Percentiles rank a stretch among this genome's conserved stretches.
These are phyloP conservation scores for Akanthomyces lecanii DNA, from an alignment of 2,329 filamentous ascomycete species.

Conservation along the genomic window DNA sequence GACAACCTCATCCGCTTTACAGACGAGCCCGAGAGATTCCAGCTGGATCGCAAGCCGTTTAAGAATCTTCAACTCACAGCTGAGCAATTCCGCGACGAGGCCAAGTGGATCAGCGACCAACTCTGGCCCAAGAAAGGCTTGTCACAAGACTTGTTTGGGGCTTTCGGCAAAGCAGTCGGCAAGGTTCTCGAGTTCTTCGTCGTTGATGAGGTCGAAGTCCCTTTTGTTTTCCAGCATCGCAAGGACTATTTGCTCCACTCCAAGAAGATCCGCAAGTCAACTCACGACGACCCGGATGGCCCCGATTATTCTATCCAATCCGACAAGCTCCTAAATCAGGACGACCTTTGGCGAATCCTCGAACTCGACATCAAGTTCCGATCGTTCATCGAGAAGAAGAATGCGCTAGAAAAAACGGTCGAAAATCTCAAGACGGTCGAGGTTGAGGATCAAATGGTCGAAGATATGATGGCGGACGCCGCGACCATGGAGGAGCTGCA, in stretches of 20 bases:
- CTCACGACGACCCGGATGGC: slow-evolving; percentile 62
- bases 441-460: slow-evolving; percentile 69
- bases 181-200: slow-evolving; percentile 96
- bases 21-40: slow-evolving; percentile 92
- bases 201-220: slow-evolving; percentile 89
- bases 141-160: slow-evolving; percentile 65
- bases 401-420: slow-evolving; percentile 74
- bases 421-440: slow-evolving; percentile 64
- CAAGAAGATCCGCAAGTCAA: slow-evolving; percentile 61
- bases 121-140: slow-evolving; percentile 85
- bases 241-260: slow-evolving; percentile 96
- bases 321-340: slow-evolving; percentile 85
- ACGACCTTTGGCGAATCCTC: slow-evolving; percentile 91
- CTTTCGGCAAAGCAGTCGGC: slow-evolving; percentile 82
- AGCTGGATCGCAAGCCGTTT: slow-evolving; percentile 85
- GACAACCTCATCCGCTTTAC: slow-evolving; percentile 85
- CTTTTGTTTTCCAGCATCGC: slow-evolving; percentile 96
- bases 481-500: slow-evolving; percentile 92
- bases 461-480: slow-evolving; percentile 75
- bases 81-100: slow-evolving; percentile 86
- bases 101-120: slow-evolving; percentile 84
- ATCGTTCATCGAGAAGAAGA: slow-evolving; percentile 86
- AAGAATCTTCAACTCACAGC: slow-evolving; percentile 73
- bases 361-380: slow-evolving; percentile 95
- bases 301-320: slow-evolving; percentile 71